These are phyloP conservation scores for Sporothrix schenckii DNA, from an alignment of 2,329 filamentous ascomycete genomes.

Conservation along the genomic window DNA sequence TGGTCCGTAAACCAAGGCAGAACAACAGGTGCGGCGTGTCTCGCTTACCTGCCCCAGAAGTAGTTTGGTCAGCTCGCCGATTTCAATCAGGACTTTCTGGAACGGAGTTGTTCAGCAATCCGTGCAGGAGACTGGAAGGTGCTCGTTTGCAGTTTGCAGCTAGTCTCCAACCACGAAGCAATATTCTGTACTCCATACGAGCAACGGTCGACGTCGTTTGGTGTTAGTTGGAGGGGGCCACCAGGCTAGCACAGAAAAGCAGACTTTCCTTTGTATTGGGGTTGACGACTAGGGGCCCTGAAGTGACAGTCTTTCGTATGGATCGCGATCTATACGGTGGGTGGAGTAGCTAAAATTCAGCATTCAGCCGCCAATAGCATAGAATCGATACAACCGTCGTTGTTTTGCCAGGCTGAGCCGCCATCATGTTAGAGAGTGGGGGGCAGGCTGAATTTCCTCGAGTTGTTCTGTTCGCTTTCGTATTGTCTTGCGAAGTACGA, in stretches of 20 bases:
- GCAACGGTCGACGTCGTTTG: too few species aligned
- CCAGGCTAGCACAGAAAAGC: background rate
- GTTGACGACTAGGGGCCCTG: too few species aligned
- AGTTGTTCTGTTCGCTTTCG: background rate
- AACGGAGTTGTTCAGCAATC: too few species aligned
- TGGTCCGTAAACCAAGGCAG: background rate
- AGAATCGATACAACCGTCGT: background rate
- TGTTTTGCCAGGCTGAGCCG: background rate
- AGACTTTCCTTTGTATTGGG: background rate
- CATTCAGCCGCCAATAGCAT: slow-evolving; percentile 11
- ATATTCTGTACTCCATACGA: too few species aligned
- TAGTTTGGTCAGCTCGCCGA: slow-evolving; percentile 8
- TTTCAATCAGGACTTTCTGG: background rate
- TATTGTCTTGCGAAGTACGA: background rate
- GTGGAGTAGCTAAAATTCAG: background rate
- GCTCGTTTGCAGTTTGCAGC: too few species aligned
- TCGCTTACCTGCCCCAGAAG: slow-evolving; percentile 29
- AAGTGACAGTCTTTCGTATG: background rate
- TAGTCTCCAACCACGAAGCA: too few species aligned
- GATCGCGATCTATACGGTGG: background rate
- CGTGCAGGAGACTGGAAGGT: too few species aligned
- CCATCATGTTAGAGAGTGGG: background rate
- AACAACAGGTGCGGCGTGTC: background rate
- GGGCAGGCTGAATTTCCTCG: background rate
- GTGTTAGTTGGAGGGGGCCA: too few species aligned